Base-by-base conservation (phyloP, 177 flowering plant genomes). In the Vitis hybrid region DNA sequence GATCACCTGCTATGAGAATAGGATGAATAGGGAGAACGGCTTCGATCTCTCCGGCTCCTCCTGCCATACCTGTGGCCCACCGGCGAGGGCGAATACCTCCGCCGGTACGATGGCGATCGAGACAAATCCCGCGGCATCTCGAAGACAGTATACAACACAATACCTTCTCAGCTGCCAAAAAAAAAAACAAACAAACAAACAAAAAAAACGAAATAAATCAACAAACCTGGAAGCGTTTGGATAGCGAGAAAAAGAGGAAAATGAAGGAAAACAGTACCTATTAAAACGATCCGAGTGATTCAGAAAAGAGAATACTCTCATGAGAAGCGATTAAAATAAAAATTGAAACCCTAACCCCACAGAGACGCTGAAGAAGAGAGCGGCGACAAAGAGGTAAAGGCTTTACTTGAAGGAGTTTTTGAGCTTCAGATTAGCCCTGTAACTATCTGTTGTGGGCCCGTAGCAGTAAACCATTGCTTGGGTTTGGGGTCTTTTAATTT, bases 11-110 rank as follows among this genome's bases (percentile, higher is more conserved):
- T 84, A 73, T 78, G 62, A 51, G 84, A 80, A 78, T 84, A 78
- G 56, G 84, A 78, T 3, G 89, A 86, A 81, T 84, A 81, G 0
- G 95, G 91, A 54, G 91, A 90, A 19, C 86, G 84, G 80, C 93
- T 91, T 65, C 96, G 83, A 34, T 92, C 93, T 70, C 93, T 85
- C 67, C 92, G 76, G 83, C 90, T 89, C 78, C 94, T 91, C 79
- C 93, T 74, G 80, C 84, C 80, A 75, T 86, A 67, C 73, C 90
- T 82, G 62, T 77, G 78, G n/a, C 83, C 83, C 62, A 84, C 77
- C 34, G 91, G 91, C 17, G 97, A 88, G 21, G 93, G 91, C 15
- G 96, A 92, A 72, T 70, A 81, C 74, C 91, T 84, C 64, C 93
- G 80, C 79, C 93, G 74, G 62, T 85, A 81, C 11, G 88, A 75